phyloP scores from a whole-genome alignment of 345 rosid species.

The Pistacia atlantica region DNA sequence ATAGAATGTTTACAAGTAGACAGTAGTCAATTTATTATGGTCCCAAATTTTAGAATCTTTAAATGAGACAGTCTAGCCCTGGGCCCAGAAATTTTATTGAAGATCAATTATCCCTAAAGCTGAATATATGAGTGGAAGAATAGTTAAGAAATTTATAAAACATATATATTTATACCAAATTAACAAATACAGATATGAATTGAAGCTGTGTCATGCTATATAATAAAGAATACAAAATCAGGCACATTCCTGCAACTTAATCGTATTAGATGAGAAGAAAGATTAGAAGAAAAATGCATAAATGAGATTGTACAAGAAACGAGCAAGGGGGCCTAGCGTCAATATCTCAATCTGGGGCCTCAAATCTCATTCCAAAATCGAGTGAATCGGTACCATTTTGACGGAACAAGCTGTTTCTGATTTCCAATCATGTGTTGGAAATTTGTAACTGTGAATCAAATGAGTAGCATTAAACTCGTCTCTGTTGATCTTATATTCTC shows the following conservation, averaged over 20 bases:
- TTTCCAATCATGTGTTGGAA: background rate
- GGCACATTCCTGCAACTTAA: constrained; percentile 6
- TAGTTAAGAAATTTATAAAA: background rate
- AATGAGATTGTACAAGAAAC: constrained; percentile 15
- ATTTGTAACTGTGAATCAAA: background rate
- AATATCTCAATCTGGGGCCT: constrained; percentile 7
- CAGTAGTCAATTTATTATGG: background rate
- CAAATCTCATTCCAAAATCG: constrained; percentile 19
- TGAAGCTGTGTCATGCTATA: constrained; percentile 11
- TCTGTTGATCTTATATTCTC: background rate
- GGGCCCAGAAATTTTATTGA: background rate
- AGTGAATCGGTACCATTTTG: background rate
- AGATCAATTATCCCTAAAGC: background rate
- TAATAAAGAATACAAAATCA: constrained; percentile 17
- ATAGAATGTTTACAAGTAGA: background rate
- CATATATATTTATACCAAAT: background rate
- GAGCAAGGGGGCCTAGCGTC: constrained; percentile 23
- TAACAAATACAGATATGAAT: constrained; percentile 8
- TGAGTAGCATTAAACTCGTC: constrained; percentile 19
- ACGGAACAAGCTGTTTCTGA: background rate
- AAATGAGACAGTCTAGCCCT: too few species aligned
- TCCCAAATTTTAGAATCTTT: background rate
- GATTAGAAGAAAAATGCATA: constrained; percentile 10
- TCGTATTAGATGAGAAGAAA: constrained; percentile 19
- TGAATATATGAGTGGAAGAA: background rate